Evolutionary conservation across 2,329 filamentous ascomycete genomes (phyloP).

Genomic region (Paraphaeosphaeria minitans): DNA sequence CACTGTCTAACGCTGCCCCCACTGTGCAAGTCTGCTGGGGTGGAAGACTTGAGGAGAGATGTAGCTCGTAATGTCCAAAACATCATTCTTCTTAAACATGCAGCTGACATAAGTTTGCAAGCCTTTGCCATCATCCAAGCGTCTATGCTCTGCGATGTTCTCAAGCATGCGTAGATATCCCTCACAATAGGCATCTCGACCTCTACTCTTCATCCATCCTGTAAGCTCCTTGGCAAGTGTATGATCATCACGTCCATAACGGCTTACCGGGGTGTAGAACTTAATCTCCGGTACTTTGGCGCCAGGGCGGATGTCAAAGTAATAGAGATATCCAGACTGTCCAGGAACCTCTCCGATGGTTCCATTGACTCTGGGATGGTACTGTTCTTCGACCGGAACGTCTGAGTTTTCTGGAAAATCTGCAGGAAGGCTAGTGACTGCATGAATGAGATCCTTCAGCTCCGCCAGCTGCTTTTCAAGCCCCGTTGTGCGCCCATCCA

Average conservation of each 20-base stretch:
- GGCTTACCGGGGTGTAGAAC: constrained; percentile 21
- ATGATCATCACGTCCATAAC: constrained; percentile 23
- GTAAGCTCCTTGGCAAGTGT: constrained; percentile 4
- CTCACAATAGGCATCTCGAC: not conserved
- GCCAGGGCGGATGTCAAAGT: constrained; percentile 30
- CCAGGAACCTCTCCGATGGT: too few relatives aligned
- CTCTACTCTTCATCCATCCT: constrained; percentile 13
- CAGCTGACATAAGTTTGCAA: not conserved
- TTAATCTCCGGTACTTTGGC: constrained; percentile 25
- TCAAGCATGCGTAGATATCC: not conserved
- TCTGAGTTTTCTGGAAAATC: too few relatives aligned
- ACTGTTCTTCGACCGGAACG: too few relatives aligned
- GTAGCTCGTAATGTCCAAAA: not conserved
- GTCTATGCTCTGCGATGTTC: not conserved
- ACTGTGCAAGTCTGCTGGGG: not conserved
- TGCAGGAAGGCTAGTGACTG: too few relatives aligned
- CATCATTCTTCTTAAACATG: not conserved
- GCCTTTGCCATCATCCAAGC: not conserved
- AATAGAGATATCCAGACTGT: constrained; percentile 25
- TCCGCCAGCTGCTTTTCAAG: constrained; percentile 13
- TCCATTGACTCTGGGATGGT: too few relatives aligned
- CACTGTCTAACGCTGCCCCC: too few relatives aligned
- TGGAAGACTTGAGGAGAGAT: not conserved
- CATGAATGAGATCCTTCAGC: constrained; percentile 16
- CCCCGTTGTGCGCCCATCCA: constrained; percentile 15